A percentile compares a stretch with the other conserved stretches of the same genome.
Evolutionary conservation across 169 alveolate genomes (phyloP).

Genomic region (Neospora caninum): DNA sequence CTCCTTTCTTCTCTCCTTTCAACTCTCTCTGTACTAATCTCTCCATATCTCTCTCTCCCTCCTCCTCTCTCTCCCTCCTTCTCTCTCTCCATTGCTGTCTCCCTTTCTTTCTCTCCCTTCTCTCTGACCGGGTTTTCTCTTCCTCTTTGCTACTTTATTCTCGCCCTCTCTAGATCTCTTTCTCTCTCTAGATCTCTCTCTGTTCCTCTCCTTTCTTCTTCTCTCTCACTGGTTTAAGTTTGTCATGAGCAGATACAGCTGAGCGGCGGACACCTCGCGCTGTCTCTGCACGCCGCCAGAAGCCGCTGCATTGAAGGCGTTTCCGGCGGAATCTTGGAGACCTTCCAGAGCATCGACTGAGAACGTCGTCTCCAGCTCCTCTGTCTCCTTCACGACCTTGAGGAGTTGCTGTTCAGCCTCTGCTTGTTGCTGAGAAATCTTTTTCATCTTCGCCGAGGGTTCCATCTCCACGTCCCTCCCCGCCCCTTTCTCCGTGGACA

Average conservation of each 20-base stretch:
- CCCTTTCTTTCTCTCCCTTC: no score
- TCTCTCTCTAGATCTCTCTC: no score
- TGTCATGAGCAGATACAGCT: slow-evolving; percentile 72
- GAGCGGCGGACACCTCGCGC: slow-evolving; percentile 70
- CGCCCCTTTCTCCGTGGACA: neutral
- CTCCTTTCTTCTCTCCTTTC: no score
- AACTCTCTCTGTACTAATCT: no score
- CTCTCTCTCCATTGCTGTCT: no score
- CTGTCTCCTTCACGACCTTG: neutral
- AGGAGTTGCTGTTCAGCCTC: neutral
- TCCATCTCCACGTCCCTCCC: neutral
- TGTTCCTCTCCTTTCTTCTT: neutral
- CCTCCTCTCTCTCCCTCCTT: neutral
- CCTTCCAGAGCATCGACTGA: neutral
- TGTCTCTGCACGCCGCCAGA: slow-evolving; percentile 46
- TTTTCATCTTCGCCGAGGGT: neutral
- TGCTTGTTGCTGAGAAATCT: neutral
- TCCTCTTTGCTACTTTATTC: neutral
- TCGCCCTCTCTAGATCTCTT: no score
- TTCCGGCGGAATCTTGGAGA: neutral
- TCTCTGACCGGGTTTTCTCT: no score
- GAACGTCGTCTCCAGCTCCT: neutral
- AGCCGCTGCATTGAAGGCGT: neutral
- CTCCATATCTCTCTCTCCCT: no score
- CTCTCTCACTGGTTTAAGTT: slow-evolving; percentile 69